A percentile compares a stretch with the other conserved stretches of the same genome.
phyloP scores from a whole-genome alignment of 176 grass and related monocot species.

The Canna indica region DNA sequence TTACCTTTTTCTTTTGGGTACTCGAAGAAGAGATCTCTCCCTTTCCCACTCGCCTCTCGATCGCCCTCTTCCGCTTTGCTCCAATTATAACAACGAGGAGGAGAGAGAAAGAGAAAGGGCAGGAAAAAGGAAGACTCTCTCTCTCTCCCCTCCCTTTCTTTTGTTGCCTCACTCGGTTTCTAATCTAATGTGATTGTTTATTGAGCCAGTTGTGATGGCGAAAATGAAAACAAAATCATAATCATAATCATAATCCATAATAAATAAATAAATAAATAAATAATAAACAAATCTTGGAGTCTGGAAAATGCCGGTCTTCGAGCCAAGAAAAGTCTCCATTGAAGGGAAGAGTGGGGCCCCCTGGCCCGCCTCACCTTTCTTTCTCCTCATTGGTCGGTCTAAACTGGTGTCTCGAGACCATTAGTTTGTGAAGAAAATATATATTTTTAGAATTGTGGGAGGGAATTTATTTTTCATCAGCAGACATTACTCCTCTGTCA shows the following conservation, averaged over 20 bases:
- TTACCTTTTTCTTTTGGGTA: not conserved
- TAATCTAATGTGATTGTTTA: not conserved
- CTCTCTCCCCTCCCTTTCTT: not conserved
- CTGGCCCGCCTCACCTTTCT: too few species aligned
- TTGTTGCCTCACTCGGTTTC: not conserved
- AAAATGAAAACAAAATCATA: not conserved
- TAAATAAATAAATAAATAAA: not conserved
- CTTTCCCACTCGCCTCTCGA: constrained; percentile 4
- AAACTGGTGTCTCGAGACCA: too few species aligned
- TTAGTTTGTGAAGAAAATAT: too few species aligned
- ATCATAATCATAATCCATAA: not conserved
- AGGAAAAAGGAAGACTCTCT: not conserved
- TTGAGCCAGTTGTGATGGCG: not conserved
- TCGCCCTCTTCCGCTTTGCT: not conserved
- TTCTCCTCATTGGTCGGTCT: too few species aligned
- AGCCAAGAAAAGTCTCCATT: too few species aligned
- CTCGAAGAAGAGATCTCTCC: not conserved
- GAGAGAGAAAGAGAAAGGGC: not conserved
- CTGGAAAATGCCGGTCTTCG: not conserved
- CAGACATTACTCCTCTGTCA: too few species aligned
- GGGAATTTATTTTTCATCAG: too few species aligned
- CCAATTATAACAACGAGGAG: too few species aligned
- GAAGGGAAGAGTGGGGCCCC: too few species aligned
- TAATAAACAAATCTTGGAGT: not conserved
- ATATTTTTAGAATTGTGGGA: too few species aligned